Base-by-base conservation (phyloP, 2,329 filamentous ascomycete genomes). In the Alternaria postmessia region DNA sequence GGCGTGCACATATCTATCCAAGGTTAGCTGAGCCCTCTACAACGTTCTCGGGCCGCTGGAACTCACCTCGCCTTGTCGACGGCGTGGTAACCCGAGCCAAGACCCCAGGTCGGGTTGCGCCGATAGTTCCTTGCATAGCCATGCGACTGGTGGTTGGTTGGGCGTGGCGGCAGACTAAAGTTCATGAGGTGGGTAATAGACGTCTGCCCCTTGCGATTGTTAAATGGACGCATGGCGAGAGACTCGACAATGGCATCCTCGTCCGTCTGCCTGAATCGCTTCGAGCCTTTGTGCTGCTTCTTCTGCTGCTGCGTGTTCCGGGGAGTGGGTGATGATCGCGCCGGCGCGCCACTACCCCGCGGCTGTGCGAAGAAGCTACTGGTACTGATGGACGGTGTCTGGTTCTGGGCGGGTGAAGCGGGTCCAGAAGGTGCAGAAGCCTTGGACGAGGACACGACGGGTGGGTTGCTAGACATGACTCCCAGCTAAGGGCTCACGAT, bases 131-230 rank as follows among this genome's bases (percentile, higher is more conserved):
- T 76, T 16, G 87, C 85, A 36, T 87, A 84, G 62, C 86, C 84
- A 66, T 84, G 78, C 56, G 84, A 81, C 54, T 83, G 83, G 66
- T 83, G 81, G 57, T 85, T 85, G 62, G 89, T 87, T 22, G 90
- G 90, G 48, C 92, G 88, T 42, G 91, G 89, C 22, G 94, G 91
- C 20, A 93, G 83, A 44, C 91, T 89, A 79, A 97, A 96, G 82
- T 94, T 94, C 85, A 99, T 91, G 58, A 99, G 82, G 79, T 99
- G 95, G 41, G 95, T 98, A 76, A 99, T 99, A 73, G 92, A 96
- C 54, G 93, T 97, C 80, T 97, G 94, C 54, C 95, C 95, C 72
- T 95, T 92, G 60, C 95, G 90, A 71, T 88, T 88, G 69, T 82
- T 88, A 62, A 86, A 84, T 54, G 86, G 86, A 76, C 81, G 85